Evolutionary conservation across 2,329 filamentous ascomycete species (phyloP), one percentile per base, ranked within the genome.

Genomic region (Allantophomopsis cytisporea): DNA sequence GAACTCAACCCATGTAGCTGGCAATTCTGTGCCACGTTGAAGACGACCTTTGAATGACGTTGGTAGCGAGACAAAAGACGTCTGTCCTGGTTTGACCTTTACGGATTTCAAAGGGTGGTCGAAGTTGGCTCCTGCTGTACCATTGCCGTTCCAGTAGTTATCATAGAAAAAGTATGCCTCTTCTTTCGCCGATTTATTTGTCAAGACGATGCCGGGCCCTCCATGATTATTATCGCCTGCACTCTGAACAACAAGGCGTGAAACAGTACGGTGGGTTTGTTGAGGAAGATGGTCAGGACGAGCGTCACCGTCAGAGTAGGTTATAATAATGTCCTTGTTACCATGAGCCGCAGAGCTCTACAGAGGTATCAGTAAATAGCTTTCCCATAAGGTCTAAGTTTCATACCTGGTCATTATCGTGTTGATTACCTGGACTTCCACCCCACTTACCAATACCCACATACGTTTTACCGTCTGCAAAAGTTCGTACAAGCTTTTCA

Each of bases 61-160:
- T 21, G 45, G 39, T 0, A 63, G 52, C 13, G 47, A 35, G 13
- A 63, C 56, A 43, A 57, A 54, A 7, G 50, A 45, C 13, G 48
- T 51, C 33, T 49, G 43, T 23, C 54, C 53, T 12, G 59, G 49
- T 11, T 44, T 45, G 7, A 64, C 43, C 6, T 53, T 52, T 33
- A 59, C 50, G 23, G 54, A 43, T 43, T 57, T 60, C 5, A 58
- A 45, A 5, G 59, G 58, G 34, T 58, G 47, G 50, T 62, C 56
- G 42, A 62, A 63, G 50, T 63, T 62, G 17, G 60, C 55, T 3
- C 56, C 59, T 4, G 53, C 60, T 11, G 45, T 50, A 33, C 59
- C 60, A 45, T 60, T 53, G 39, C 59, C 60, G 45, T 63, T 61
- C 58, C 56, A 60, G 50, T 56, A 55, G 49, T 63, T 63, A 41